Evolutionary conservation across 2,329 filamentous ascomycete genomes (phyloP), one percentile per base, ranked within the genome.

Genomic region (Ophidiomyces ophidiicola): DNA sequence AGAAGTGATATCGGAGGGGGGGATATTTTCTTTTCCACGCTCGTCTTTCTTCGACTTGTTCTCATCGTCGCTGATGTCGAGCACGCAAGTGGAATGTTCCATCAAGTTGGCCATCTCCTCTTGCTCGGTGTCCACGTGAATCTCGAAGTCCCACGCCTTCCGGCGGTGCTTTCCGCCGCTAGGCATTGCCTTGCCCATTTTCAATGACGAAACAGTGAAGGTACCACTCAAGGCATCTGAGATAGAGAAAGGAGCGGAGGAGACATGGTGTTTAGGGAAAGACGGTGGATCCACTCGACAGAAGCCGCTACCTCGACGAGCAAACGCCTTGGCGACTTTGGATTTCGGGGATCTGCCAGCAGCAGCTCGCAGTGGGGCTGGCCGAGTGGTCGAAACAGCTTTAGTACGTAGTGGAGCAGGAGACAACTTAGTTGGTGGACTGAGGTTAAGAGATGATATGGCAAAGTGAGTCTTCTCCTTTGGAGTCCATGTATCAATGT

Each of bases 41-140:
- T 74, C 71, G 48, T 82, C 73, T 21, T 58, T 54, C 42, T 63
- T 68, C 68, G 54, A 69, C 71, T 48, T 70, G 61, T 53, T 72
- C 57, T 94, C 87, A 51, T 94, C 87, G 15, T 84, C 87, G 49
- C 78, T 85, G 53, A 96, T 85, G 56, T 96, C 88, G 3, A 96
- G 72, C 0, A 80, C 78, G 47, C 80, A 80, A 5, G 88, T 88
- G 41, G 80, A 81, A 65, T 94, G 88, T 61, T 94, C 83, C 64
- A 96, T 83, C 26, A 94, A 67, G 53, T 93, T 94, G 51, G 86
- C 84, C 61, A 90, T 82, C 56, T 93, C 80, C 55, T 94, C 82
- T 56, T 94, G 83, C 5, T 81, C 75, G 0, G 83, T 85, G 59
- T 98, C 88, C 56, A 94, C 84, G 56, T 94, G 80, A 53, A 98